These are phyloP conservation scores for Triglochin maritima DNA, from an alignment of 106 monocot species.

Conservation along the genomic window DNA sequence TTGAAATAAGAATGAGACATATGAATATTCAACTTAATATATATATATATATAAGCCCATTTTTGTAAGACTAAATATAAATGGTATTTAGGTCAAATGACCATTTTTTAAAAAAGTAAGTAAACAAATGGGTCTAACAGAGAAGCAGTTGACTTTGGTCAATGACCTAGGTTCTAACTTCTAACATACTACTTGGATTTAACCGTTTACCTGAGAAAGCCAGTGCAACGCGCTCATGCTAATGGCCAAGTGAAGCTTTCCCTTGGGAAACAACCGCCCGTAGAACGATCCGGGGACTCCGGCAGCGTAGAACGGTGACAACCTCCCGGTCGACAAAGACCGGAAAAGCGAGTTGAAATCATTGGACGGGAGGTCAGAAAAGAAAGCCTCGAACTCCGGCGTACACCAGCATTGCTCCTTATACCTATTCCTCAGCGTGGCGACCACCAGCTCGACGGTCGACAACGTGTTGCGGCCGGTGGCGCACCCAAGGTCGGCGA, in stretches of 20 bases:
- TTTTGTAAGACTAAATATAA: not conserved
- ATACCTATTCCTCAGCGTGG: conserved; percentile 22
- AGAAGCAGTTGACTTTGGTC: not conserved
- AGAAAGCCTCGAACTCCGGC: conserved; percentile 54
- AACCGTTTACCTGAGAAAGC: conserved; percentile 36
- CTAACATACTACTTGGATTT: not conserved
- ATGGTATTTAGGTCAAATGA: not conserved
- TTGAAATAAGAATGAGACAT: no score
- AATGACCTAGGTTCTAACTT: no score
- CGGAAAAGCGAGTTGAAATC: conserved; percentile 56
- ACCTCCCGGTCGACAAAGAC: conserved; percentile 4
- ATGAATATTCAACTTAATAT: no score
- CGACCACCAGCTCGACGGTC: conserved; percentile 27
- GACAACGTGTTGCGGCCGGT: conserved; percentile 47
- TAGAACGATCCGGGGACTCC: conserved; percentile 59
- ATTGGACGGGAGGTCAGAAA: conserved; percentile 49
- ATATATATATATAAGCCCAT: no score
- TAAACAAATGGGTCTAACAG: not conserved
- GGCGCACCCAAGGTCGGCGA: conserved; percentile 51
- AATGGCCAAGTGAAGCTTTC: conserved; percentile 38
- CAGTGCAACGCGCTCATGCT: conserved; percentile 52
- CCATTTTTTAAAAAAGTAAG: not conserved
- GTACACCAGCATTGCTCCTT: not conserved
- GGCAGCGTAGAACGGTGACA: conserved; percentile 23
- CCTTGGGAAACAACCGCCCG: conserved; percentile 34